Evolutionary conservation across 768 basidiomycete genomes (phyloP).

Genomic region (Suillus alpinus): DNA sequence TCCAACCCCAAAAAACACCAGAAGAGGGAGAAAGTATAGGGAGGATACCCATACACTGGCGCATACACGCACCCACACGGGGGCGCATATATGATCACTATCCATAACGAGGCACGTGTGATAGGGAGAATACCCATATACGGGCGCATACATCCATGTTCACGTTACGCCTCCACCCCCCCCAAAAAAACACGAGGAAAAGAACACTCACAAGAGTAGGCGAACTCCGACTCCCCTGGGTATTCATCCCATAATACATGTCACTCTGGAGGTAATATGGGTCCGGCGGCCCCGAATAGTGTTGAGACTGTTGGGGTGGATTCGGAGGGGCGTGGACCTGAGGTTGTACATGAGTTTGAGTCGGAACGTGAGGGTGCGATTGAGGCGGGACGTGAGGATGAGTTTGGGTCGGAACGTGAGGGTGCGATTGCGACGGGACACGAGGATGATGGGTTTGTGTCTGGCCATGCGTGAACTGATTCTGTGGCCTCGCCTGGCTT

Average conservation of each 20-base stretch:
- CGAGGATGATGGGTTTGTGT: background rate
- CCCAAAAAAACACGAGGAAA: background rate
- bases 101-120: too few species aligned
- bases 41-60: background rate
- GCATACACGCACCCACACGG: too few species aligned
- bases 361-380: background rate
- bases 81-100: too few species aligned
- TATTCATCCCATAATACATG: slow-evolving; percentile 10
- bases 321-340: background rate
- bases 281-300: background rate
- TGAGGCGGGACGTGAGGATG: slow-evolving; percentile 5
- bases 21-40: background rate
- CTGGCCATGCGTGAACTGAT: slow-evolving; percentile 1
- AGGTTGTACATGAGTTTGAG: background rate
- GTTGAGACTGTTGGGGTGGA: background rate
- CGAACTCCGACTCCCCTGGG: slow-evolving; percentile 15
- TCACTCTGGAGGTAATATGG: background rate
- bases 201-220: slow-evolving; percentile 24
- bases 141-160: background rate
- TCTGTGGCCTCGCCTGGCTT: background rate
- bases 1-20: too few species aligned
- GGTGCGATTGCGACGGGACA: slow-evolving; percentile 1
- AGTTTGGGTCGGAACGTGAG: background rate
- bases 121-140: background rate
- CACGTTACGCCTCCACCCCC: background rate